phyloP scores from a whole-genome alignment of 495 filamentous ascomycete genomes.

The Aspergillus avenaceus region DNA sequence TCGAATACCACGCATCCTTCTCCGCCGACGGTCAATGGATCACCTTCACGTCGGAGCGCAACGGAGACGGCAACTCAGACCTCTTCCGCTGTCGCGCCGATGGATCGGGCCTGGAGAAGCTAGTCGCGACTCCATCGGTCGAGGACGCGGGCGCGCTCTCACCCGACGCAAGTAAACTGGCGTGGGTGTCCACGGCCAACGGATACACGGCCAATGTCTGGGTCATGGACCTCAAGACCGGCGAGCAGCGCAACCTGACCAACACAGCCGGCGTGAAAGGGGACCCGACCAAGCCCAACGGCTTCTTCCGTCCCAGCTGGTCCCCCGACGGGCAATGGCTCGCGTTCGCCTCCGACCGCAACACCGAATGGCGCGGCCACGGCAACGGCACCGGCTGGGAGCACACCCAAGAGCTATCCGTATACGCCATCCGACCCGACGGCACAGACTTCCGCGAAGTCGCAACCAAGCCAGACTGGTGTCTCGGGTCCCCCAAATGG shows the following conservation, averaged over 20 bases:
- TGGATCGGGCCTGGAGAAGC: slow-evolving; percentile 20
- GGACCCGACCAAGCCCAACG: slow-evolving; percentile 17
- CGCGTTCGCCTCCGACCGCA: slow-evolving; percentile 21
- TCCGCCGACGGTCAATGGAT: slow-evolving; percentile 30
- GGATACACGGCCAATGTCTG: slow-evolving; percentile 23
- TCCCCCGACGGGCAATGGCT: slow-evolving; percentile 26
- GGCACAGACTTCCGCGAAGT: slow-evolving; percentile 24
- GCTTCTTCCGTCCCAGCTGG: slow-evolving; percentile 29
- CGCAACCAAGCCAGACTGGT: slow-evolving; percentile 10
- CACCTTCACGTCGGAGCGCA: slow-evolving; percentile 24
- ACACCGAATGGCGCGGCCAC: slow-evolving; percentile 23
- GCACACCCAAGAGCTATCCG: slow-evolving; percentile 27
- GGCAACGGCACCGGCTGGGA: slow-evolving; percentile 25
- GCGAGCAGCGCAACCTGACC: slow-evolving; percentile 23
- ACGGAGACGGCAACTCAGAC: slow-evolving; percentile 28
- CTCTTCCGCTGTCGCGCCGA: slow-evolving; percentile 24
- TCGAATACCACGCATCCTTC: slow-evolving; percentile 34
- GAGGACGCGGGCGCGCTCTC: slow-evolving; percentile 26
- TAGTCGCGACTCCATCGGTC: slow-evolving; percentile 17
- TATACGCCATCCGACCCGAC: slow-evolving; percentile 25
- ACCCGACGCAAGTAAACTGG: slow-evolving; percentile 20
- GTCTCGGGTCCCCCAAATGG: slow-evolving; percentile 25
- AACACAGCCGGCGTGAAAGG: slow-evolving; percentile 8
- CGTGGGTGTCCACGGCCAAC: slow-evolving; percentile 26
- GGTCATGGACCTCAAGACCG: slow-evolving; percentile 22